Percentiles rank a stretch among this genome's conserved stretches.
These are phyloP conservation scores for Scutellaria barbata DNA, from an alignment of 257 asterid species.

Conservation along the genomic window DNA sequence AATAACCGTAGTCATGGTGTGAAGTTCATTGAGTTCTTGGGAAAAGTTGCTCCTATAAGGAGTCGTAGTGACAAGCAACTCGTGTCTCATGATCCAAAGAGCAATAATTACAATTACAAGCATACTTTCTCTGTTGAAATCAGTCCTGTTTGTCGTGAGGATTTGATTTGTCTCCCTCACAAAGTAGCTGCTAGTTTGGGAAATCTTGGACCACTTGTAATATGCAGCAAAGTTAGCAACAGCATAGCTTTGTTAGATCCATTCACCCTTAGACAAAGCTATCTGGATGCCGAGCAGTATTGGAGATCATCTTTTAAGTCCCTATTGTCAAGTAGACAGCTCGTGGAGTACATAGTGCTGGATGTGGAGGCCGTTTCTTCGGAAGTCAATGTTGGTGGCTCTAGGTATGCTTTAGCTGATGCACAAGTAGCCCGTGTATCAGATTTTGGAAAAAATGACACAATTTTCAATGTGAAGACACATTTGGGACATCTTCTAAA, in stretches of 20 bases:
- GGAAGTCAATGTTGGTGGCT: conserved; percentile 48
- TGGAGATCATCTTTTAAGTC: conserved; percentile 57
- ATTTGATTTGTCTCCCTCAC: conserved; percentile 60
- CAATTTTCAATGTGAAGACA: conserved; percentile 45
- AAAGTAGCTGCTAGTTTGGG: conserved; percentile 51
- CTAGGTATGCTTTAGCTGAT: conserved; percentile 45
- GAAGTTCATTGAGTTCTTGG: conserved; percentile 52
- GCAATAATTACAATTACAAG: conserved; percentile 50
- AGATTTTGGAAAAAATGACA: conserved; percentile 59
- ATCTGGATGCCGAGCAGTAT: conserved; percentile 51
- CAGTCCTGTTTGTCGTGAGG: conserved; percentile 60
- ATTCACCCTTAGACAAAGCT: conserved; percentile 48
- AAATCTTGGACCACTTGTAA: conserved; percentile 52
- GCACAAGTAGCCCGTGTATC: conserved; percentile 62
- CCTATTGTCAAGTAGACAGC: conserved; percentile 53
- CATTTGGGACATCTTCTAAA: conserved; percentile 56
- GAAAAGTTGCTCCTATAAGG: conserved; percentile 45
- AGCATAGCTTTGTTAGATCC: conserved; percentile 55
- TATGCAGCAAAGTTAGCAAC: conserved; percentile 55
- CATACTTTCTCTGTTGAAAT: conserved; percentile 59
- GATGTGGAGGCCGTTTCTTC: conserved; percentile 47
- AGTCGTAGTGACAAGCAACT: conserved; percentile 55
- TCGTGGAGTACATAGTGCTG: conserved; percentile 56
- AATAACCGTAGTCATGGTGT: conserved; percentile 52
- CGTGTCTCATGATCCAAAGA: conserved; percentile 59